Conservation (phyloP, 83 land plant genomes). For the Picea abies region DNA sequence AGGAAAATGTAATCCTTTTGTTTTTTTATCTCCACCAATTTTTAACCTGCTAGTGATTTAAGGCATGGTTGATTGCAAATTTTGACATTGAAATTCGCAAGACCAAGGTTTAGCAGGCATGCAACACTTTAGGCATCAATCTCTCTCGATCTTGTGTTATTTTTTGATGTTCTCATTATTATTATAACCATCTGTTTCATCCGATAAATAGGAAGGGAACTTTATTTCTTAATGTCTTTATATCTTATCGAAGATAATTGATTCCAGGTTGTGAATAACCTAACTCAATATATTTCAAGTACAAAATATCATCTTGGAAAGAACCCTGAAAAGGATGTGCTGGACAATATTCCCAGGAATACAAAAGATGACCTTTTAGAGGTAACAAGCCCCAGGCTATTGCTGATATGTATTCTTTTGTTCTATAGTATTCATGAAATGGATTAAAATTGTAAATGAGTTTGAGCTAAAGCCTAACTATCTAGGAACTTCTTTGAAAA, state of each 20-base stretch:
- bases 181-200: background rate
- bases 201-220: background rate
- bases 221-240: background rate
- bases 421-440: background rate
- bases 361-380: slow-evolving; percentile 59
- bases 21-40: too few relatives aligned
- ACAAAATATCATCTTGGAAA: slow-evolving; percentile 62
- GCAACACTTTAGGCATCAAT: too few relatives aligned
- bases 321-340: slow-evolving; percentile 60
- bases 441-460: background rate
- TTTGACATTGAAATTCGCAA: too few relatives aligned
- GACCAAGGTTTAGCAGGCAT: too few relatives aligned
- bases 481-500: background rate
- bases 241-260: background rate
- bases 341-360: slow-evolving; percentile 49
- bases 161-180: background rate
- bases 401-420: background rate
- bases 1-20: too few relatives aligned
- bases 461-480: background rate
- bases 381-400: slow-evolving; percentile 31
- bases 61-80: too few relatives aligned
- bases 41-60: too few relatives aligned
- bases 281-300: slow-evolving; percentile 60
- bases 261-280: slow-evolving; percentile 47
- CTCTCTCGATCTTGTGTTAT: background rate